Evolutionary conservation across 2,329 filamentous ascomycete species (phyloP).

Genomic region (Phaeosphaeria sp.): DNA sequence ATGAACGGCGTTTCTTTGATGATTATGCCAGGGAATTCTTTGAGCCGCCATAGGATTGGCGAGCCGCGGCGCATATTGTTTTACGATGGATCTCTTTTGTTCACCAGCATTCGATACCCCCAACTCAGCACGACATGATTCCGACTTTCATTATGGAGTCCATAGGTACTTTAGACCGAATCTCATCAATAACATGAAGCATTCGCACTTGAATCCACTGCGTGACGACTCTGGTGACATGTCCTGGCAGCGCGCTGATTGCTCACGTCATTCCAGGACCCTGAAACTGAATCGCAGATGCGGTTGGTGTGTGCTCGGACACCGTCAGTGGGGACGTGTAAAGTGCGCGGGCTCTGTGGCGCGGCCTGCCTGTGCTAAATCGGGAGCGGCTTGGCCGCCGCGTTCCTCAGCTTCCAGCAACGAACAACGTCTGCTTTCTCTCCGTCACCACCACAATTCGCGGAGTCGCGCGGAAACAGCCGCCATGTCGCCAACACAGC

Average conservation of each 20-base stretch:
- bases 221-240: constrained; percentile 2
- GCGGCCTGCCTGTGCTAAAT: constrained; percentile 34
- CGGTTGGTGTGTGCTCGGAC: constrained; percentile 10
- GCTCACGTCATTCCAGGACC: constrained; percentile 1
- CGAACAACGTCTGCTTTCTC: constrained; percentile 18
- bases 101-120: constrained; percentile 36
- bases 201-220: not conserved
- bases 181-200: not conserved
- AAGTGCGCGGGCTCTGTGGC: constrained; percentile 27
- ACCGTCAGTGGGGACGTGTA: constrained; percentile 18
- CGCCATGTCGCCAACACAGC: constrained; percentile 55
- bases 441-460: constrained; percentile 23
- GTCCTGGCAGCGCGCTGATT: not conserved
- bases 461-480: constrained; percentile 40
- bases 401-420: constrained; percentile 13
- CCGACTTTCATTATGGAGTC: constrained; percentile 1
- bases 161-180: constrained; percentile 9
- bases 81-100: constrained; percentile 28
- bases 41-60: not conserved
- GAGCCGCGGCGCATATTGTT: constrained; percentile 24
- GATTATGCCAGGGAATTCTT: not conserved
- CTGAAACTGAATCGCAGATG: not conserved
- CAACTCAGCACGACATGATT: constrained; percentile 12
- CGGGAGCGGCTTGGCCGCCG: constrained; percentile 28
- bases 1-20: constrained; percentile 7